Evolutionary conservation across 805 yeast species (phyloP).

Genomic region (Brettanomyces anomalus): DNA sequence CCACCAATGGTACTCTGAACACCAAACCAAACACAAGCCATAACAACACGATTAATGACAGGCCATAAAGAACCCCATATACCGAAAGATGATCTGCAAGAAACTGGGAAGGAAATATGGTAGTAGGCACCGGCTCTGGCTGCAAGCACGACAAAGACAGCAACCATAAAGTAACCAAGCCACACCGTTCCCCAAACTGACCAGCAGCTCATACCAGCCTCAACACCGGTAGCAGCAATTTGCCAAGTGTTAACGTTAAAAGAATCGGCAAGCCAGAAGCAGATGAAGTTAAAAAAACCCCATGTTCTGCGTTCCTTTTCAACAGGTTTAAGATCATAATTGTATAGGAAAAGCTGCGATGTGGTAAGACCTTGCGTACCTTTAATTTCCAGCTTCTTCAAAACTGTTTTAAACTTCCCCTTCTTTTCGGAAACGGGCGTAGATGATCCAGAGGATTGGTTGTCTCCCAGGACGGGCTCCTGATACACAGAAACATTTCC

Average conservation of each 20-base stretch:
- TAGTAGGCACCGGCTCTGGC: slow-evolving; percentile 79
- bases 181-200: slow-evolving; percentile 84
- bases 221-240: slow-evolving; percentile 80
- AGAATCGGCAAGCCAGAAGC: slow-evolving; percentile 84
- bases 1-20: slow-evolving; percentile 85
- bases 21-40: slow-evolving; percentile 75
- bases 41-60: slow-evolving; percentile 75
- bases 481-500: background rate
- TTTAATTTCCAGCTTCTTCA: slow-evolving; percentile 17
- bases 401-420: slow-evolving; percentile 3
- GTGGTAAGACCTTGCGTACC: slow-evolving; percentile 32
- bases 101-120: slow-evolving; percentile 80
- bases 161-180: slow-evolving; percentile 71
- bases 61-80: slow-evolving; percentile 86
- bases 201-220: slow-evolving; percentile 82
- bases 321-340: slow-evolving; percentile 73
- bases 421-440: no score
- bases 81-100: slow-evolving; percentile 77
- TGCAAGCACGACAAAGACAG: slow-evolving; percentile 56
- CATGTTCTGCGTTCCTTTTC: slow-evolving; percentile 69
- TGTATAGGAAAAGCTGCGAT: slow-evolving; percentile 58
- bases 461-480: background rate
- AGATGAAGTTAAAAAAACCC: slow-evolving; percentile 75
- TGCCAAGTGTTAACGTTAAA: slow-evolving; percentile 89
- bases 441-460: background rate